These are phyloP conservation scores for Cetradonia linearis DNA, from an alignment of 495 filamentous ascomycete species.

Conservation along the genomic window DNA sequence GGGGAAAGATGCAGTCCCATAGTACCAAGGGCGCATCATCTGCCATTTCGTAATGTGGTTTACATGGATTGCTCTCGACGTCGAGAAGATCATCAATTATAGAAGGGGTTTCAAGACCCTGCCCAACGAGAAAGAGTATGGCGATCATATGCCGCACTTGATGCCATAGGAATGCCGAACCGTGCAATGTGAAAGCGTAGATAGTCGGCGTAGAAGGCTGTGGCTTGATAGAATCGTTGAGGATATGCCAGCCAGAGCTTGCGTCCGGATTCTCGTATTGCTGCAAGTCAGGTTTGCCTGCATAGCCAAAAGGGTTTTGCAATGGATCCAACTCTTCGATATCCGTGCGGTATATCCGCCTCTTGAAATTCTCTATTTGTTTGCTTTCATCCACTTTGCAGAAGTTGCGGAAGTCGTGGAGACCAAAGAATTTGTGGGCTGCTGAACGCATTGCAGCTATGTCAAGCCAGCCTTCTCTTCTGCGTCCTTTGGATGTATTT, in stretches of 20 bases:
- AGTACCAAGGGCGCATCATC: conserved; percentile 79
- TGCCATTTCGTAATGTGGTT: conserved; percentile 83
- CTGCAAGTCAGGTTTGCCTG: conserved; percentile 7
- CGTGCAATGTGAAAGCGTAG: conserved; percentile 76
- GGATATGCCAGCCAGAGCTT: background rate
- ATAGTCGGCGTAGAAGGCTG: conserved; percentile 44
- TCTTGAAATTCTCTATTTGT: conserved; percentile 70
- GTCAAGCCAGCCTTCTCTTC: conserved; percentile 55
- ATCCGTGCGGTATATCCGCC: conserved; percentile 63
- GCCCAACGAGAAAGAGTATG: conserved; percentile 82
- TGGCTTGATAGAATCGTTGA: background rate
- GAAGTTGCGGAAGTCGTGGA: conserved; percentile 94
- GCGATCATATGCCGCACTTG: conserved; percentile 89
- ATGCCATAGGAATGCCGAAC: conserved; percentile 96
- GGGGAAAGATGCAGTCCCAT: conserved; percentile 89
- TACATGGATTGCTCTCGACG: conserved; percentile 51
- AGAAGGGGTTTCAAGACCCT: conserved; percentile 68
- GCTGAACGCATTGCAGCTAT: conserved; percentile 78
- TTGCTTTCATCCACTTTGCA: conserved; percentile 83
- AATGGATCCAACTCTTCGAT: conserved; percentile 56
- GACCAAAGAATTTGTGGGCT: conserved; percentile 65
- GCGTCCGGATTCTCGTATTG: conserved; percentile 20
- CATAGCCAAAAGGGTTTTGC: conserved; percentile 26
- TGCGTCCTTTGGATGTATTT: conserved; percentile 8
- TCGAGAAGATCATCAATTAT: conserved; percentile 67